Evolutionary conservation across 345 rosid genomes (phyloP), one percentile per base, ranked within the genome.

Genomic region (Excoecaria cochinchinensis): DNA sequence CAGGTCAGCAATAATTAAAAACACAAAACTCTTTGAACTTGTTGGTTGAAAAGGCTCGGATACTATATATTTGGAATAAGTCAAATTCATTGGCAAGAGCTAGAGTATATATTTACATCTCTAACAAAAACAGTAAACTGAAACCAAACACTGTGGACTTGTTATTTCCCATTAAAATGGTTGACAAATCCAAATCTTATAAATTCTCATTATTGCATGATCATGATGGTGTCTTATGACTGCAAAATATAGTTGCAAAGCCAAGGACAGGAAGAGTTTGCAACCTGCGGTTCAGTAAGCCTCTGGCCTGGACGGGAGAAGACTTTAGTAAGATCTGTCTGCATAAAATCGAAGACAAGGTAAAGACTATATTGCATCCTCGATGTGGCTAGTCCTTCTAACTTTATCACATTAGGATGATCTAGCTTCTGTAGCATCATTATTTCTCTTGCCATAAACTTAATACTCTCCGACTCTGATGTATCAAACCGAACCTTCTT

Each of bases 391-490:
- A 90, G 58, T 64, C 98, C 97, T 87, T 89, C 91, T 40, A 94
- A 90, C 71, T 85, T 90, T 85, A 94, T 92, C 16, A 94, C 77
- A 70, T 89, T 94, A 5, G 97, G 96, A 67, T 92, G 98, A 31
- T 94, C 89, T 25, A 94, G 87, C 60, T 89, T 87, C 75, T 85
- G 97, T 70, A 94, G 77, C 4, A 89, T 82, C 80, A 61, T 84
- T 71, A 91, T 95, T 85, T 95, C 97, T 70, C 99, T 91, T 4
- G 97, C 99, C 97, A 94, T 94, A 77, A 92, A 95, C 76, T 91
- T 89, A 15, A 91, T 83, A 79, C 99, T 95, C 79, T 89, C 90
- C 4, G 97, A 86, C 84, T 92, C 97, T 59, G 90, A 85, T 14
- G 96, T 92, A 77, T 90, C 94, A 61, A 92, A 94, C 71, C 97